A percentile compares a stretch with the other conserved stretches of the same genome.
Conservation (phyloP, 148 eudicot species). For the Suaeda aralocaspica region DNA sequence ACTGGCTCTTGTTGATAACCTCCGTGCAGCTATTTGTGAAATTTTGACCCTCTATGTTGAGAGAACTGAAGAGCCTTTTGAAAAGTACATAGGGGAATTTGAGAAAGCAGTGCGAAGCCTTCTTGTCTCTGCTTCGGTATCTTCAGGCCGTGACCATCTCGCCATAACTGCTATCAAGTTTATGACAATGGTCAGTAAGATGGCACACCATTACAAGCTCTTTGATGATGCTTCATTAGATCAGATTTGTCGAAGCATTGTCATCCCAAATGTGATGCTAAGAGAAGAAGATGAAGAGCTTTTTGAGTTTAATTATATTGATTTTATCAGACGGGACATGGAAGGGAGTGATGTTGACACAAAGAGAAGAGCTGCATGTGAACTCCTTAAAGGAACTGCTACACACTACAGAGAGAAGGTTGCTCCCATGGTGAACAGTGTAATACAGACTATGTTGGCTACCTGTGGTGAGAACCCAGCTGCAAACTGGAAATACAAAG, state of each 20-base stretch:
- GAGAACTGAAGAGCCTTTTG: constrained; percentile 82
- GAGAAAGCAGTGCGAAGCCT: constrained; percentile 72
- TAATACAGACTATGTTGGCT: constrained; percentile 59
- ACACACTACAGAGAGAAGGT: constrained; percentile 72
- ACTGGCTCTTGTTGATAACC: constrained; percentile 63
- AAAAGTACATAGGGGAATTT: constrained; percentile 62
- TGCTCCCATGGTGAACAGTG: constrained; percentile 53
- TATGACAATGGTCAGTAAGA: constrained; percentile 70
- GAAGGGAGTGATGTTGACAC: constrained; percentile 99
- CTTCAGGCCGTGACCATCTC: constrained; percentile 72
- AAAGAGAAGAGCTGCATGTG: constrained; percentile 93
- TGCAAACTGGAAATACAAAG: constrained; percentile 83
- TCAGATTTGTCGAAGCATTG: constrained; percentile 77
- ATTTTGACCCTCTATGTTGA: constrained; percentile 84
- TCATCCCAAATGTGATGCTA: constrained; percentile 89
- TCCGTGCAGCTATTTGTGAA: constrained; percentile 87
- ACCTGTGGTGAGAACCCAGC: constrained; percentile 63
- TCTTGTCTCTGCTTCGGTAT: constrained; percentile 56
- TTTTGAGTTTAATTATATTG: constrained; percentile 90
- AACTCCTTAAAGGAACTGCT: constrained; percentile 87
- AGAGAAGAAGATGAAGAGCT: constrained; percentile 94
- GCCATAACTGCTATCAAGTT: constrained; percentile 85
- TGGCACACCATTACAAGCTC: constrained; percentile 62
- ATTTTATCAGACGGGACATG: constrained; percentile 87
- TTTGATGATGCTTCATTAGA: constrained; percentile 69